Evolutionary conservation across 2,329 filamentous ascomycete genomes (phyloP), one percentile per base, ranked within the genome.

Genomic region (Cladophialophora exuberans): DNA sequence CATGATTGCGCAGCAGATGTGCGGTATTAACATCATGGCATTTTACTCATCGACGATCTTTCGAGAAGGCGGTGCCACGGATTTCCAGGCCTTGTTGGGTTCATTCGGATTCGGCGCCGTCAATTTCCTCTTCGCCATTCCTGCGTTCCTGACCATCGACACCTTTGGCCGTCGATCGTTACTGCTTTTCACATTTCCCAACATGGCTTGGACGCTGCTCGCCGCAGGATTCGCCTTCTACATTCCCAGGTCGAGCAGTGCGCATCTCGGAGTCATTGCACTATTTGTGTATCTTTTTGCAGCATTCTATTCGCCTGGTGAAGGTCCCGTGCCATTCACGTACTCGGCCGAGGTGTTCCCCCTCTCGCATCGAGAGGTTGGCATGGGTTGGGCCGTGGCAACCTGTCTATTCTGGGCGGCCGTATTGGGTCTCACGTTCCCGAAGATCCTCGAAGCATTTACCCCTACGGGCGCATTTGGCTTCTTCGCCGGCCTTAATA

Each of bases 91-190:
- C 4, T 67, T 85, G n/a, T 69, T 83, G 15, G 81, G 79, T 0
- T 82, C 81, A 0, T 79, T 78, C 63, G 82, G 82, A 0, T 84
- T 83, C 56, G 83, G 83, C 2, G 68, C 84, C 0, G 73, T 83
- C 51, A 83, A 80, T 59, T 84, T 83, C 59, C 39, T 83, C 43
- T 84, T 84, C 60, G 81, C 82, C 1, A 79, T 77, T 56, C 82
- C 82, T 0, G 81, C 82, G 1, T 69, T 85, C 30, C 84, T 49
- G 15, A 81, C 81, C 3, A 84, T 84, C 60, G 82, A 84, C 57
- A 80, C 74, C 0, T 81, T 80, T 55, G 82, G 82, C 2, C 74
- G 82, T 6, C 76, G 82, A 15, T 76, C 74, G 5, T 68, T 84
- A 4, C 64, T 80, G 63, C 54, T 75, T 13, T 75, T 75, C 60